Conservation (phyloP, 495 filamentous ascomycete genomes). For the Opeltia flavorubescens region DNA sequence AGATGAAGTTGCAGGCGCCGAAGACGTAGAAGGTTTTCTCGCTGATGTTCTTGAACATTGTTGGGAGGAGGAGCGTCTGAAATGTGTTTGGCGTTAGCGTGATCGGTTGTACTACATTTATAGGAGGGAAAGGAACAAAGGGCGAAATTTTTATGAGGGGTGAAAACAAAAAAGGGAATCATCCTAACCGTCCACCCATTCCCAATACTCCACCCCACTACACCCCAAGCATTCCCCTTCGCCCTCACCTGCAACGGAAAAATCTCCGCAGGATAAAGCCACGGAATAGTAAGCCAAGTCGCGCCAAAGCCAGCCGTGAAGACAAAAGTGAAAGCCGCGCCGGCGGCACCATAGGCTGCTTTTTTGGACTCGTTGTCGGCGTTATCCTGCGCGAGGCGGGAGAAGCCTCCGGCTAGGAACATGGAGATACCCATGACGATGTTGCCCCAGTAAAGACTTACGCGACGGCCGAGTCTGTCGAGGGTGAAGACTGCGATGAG, state of each 20-base stretch:
- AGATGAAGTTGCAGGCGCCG: constrained; percentile 21
- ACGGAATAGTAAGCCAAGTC: constrained; percentile 53
- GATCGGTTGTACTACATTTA: no score
- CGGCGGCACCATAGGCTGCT: constrained; percentile 33
- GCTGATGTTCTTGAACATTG: constrained; percentile 18
- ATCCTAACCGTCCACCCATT: constrained; percentile 26
- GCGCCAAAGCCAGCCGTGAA: constrained; percentile 48
- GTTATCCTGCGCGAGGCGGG: constrained; percentile 21
- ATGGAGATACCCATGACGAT: constrained; percentile 46
- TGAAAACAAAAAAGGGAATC: background rate
- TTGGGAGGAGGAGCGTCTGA: constrained; percentile 19
- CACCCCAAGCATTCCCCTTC: constrained; percentile 46
- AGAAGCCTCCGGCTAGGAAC: constrained; percentile 34
- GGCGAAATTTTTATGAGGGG: constrained; percentile 5
- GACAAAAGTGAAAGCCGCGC: constrained; percentile 51
- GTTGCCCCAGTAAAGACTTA: constrained; percentile 47
- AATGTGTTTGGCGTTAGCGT: constrained; percentile 28
- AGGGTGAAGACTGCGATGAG: constrained; percentile 33
- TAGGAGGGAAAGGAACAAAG: no score
- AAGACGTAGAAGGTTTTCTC: constrained; percentile 27
- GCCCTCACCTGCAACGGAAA: constrained; percentile 51
- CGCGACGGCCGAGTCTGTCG: constrained; percentile 11
- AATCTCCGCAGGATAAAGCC: constrained; percentile 56
- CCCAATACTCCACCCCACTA: constrained; percentile 37
- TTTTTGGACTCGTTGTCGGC: constrained; percentile 7